Base-by-base conservation (phyloP, 805 yeast species). In the Yamadazyma olivae region DNA sequence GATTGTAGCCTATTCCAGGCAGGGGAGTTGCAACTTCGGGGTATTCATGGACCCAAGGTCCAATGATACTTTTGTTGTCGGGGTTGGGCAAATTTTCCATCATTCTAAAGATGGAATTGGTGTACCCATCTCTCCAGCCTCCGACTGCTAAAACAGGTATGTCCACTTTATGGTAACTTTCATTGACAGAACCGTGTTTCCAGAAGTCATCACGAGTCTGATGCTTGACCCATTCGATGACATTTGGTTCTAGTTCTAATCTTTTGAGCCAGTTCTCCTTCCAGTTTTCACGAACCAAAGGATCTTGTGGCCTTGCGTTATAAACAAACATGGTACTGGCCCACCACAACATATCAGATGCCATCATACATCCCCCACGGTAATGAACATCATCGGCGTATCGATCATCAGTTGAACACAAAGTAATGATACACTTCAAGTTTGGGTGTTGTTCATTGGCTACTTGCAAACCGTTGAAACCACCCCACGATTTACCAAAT, bases 401-500 rank as follows among this genome's bases (percentile, higher is more conserved):
- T 49, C 74, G 51, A 39, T 70, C 74, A 46, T 70, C 75, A 1
- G 75, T 70, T 9, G 73, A 68, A 67, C 65, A 64, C 17, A 70
- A 49, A 0, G 74, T 62, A 39, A 70, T 66, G 33, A 67, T 59
- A 0, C 70, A 49, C 41, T 68, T 69, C 45, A 70, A 48, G 18
- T 71, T 71, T 3, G 73, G 74, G 43, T 70, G 75, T 40, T 66
- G 69, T 50, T 70, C 57, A 5, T 69, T 69, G 9, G 74, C 74
- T 17, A 70, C 50, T 43, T 70, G 75, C 22, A 69, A 50, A 6
- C 71, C 67, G 41, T 70, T 70, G 50, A 70, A 70, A 1, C 74
- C 74, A 34, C 70, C 74, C 75, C 75, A 70, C 1, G 74, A 67
- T 45, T 70, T 70, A 24, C 74, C 75, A 54, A 69, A 66, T 70